Evolutionary conservation across 257 asterid species (phyloP).

Genomic region (Ilex aquifolium): DNA sequence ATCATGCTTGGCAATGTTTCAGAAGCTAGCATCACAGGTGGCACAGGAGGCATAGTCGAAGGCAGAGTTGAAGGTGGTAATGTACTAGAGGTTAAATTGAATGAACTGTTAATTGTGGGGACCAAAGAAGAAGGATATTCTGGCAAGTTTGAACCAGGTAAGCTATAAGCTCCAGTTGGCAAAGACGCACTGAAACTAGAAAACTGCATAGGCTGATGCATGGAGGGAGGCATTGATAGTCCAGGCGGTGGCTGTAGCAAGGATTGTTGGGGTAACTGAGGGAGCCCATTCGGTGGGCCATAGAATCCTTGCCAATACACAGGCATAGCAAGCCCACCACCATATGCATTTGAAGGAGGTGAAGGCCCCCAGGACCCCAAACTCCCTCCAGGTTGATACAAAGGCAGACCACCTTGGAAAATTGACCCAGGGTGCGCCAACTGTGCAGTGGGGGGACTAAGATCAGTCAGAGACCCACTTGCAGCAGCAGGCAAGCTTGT

Average conservation of each 20-base stretch:
- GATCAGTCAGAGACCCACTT: slow-evolving; percentile 46
- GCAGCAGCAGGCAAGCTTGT: slow-evolving; percentile 62
- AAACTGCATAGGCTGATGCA: slow-evolving; percentile 74
- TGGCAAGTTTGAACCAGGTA: slow-evolving; percentile 45
- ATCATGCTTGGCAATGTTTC: slow-evolving; percentile 34
- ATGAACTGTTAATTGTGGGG: slow-evolving; percentile 36
- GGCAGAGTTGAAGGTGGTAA: slow-evolving; percentile 47
- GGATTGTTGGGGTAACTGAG: slow-evolving; percentile 75
- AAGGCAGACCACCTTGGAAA: slow-evolving; percentile 65
- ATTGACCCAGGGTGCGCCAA: slow-evolving; percentile 56
- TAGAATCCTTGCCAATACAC: slow-evolving; percentile 95
- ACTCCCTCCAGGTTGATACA: slow-evolving; percentile 91
- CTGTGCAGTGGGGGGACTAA: slow-evolving; percentile 55
- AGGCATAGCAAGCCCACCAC: slow-evolving; percentile 73
- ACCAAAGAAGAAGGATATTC: slow-evolving; percentile 45
- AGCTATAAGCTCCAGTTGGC: slow-evolving; percentile 38
- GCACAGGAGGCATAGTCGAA: slow-evolving; percentile 41
- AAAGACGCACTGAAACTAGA: slow-evolving; percentile 57
- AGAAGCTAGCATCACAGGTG: slow-evolving; percentile 36
- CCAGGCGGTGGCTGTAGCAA: slow-evolving; percentile 84
- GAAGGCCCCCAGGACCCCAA: slow-evolving; percentile 78
- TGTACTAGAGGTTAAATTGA: slow-evolving; percentile 36
- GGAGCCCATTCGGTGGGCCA: slow-evolving; percentile 72
- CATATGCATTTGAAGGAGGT: slow-evolving; percentile 62
- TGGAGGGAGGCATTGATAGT: slow-evolving; percentile 57